A percentile compares a stretch with the other conserved stretches of the same genome.
phyloP scores from a whole-genome alignment of 768 basidiomycete species.

The Lentinula edodes region DNA sequence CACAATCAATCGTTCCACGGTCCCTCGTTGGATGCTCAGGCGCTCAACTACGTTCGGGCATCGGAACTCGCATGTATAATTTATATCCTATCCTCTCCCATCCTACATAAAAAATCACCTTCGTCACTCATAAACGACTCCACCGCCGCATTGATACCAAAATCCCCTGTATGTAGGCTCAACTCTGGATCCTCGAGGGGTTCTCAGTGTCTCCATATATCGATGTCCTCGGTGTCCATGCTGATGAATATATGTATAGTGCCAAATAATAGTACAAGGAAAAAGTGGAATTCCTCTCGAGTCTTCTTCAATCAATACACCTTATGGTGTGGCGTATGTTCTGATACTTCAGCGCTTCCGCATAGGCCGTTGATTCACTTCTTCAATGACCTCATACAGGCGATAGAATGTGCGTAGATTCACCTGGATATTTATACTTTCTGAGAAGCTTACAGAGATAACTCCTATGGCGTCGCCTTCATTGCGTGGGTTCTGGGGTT shows the following conservation, averaged over 20 bases:
- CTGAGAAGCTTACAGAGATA: neutral
- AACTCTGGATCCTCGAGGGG: too few relatives aligned
- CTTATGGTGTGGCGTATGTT: constrained; percentile 4
- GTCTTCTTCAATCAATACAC: neutral
- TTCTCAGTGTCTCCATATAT: too few relatives aligned
- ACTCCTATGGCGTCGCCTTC: neutral
- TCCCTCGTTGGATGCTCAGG: too few relatives aligned
- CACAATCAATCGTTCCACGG: too few relatives aligned
- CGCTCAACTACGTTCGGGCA: too few relatives aligned
- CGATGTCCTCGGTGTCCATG: neutral
- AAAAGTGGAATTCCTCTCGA: neutral
- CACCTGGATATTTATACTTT: neutral
- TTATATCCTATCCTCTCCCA: too few relatives aligned
- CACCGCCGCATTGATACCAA: too few relatives aligned
- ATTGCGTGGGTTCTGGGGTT: neutral
- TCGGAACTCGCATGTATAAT: too few relatives aligned
- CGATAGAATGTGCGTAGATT: neutral
- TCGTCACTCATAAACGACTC: too few relatives aligned
- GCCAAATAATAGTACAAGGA: neutral
- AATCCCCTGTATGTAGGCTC: too few relatives aligned
- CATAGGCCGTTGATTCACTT: neutral
- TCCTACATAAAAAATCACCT: too few relatives aligned
- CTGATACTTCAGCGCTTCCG: neutral
- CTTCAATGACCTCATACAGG: neutral
- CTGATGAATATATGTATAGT: too few relatives aligned